These are phyloP conservation scores for Mycena galericulata DNA, from an alignment of 768 basidiomycete species.

Conservation along the genomic window DNA sequence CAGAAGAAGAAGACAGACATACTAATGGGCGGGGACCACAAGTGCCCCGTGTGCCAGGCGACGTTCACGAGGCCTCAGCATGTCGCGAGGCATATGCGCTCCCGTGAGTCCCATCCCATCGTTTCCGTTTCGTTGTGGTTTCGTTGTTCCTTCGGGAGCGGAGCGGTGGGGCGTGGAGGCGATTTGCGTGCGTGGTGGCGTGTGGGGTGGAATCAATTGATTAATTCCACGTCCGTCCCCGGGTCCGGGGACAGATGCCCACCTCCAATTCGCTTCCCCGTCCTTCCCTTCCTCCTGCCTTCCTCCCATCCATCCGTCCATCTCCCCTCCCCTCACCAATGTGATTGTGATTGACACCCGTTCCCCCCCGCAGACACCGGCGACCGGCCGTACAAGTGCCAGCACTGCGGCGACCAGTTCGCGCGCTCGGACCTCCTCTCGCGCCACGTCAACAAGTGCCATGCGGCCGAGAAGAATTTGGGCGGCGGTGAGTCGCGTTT, in stretches of 20 bases:
- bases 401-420: conserved; percentile 90
- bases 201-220: background rate
- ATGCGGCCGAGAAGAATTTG: conserved; percentile 84
- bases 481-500: background rate
- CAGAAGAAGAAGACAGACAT: no score
- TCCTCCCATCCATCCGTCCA: background rate
- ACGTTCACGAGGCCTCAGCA: conserved; percentile 92
- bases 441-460: conserved; percentile 89
- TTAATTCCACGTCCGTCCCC: no score
- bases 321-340: background rate
- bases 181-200: background rate
- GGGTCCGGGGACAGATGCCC: no score
- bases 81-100: conserved; percentile 92
- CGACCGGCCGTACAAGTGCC: conserved; percentile 91
- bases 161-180: no score
- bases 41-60: conserved; percentile 88
- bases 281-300: background rate
- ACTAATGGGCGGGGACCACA: conserved; percentile 84
- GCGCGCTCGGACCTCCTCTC: conserved; percentile 85
- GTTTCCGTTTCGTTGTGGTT: conserved; percentile 19
- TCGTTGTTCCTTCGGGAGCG: background rate
- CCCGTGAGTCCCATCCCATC: conserved; percentile 68
- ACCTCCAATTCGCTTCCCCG: no score
- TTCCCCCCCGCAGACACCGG: conserved; percentile 79
- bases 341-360: background rate